Evolutionary conservation across 1,139 yeast genomes (phyloP).

Genomic region (Pichia norvegensis): DNA sequence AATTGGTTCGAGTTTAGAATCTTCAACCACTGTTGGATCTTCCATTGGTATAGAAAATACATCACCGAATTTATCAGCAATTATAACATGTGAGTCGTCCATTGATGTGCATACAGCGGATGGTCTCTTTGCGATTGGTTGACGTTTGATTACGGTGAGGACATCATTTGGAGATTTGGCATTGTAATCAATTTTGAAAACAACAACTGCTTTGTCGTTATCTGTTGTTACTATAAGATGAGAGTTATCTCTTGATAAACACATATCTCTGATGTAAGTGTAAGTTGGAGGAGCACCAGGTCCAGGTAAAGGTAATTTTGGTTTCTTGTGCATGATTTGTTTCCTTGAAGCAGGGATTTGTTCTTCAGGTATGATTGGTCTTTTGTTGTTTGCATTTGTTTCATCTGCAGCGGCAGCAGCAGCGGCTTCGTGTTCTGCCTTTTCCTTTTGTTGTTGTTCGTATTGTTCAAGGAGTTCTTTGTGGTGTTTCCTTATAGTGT

Average conservation of each 20-base stretch:
- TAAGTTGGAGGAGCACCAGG: slow-evolving; percentile 60
- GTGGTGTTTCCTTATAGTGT: slow-evolving; percentile 38
- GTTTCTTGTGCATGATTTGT: slow-evolving; percentile 32
- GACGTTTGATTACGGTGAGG: slow-evolving; percentile 55
- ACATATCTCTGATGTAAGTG: slow-evolving; percentile 58
- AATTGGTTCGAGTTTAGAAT: slow-evolving; percentile 49
- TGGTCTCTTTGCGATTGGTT: slow-evolving; percentile 83
- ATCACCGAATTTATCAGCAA: slow-evolving; percentile 98
- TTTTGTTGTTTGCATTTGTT: slow-evolving; percentile 25
- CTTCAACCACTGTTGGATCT: slow-evolving; percentile 29
- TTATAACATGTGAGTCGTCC: slow-evolving; percentile 45
- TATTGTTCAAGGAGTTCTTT: slow-evolving; percentile 22
- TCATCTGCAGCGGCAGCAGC: slow-evolving; percentile 17
- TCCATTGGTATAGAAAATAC: slow-evolving; percentile 54
- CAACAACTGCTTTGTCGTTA: slow-evolving; percentile 72
- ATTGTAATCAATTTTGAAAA: slow-evolving; percentile 36
- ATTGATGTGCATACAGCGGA: slow-evolving; percentile 61
- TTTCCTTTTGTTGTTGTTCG: slow-evolving; percentile 31
- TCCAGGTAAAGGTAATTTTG: slow-evolving; percentile 56
- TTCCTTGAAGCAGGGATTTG: slow-evolving; percentile 22
- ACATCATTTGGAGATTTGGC: slow-evolving; percentile 28
- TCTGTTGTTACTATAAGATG: slow-evolving; percentile 67
- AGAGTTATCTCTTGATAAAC: slow-evolving; percentile 44
- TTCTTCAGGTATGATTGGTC: slow-evolving; percentile 13
- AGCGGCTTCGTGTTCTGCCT: slow-evolving; percentile 24